Base-by-base conservation (phyloP, 768 basidiomycete genomes). In the Panaeolus cyanescens region DNA sequence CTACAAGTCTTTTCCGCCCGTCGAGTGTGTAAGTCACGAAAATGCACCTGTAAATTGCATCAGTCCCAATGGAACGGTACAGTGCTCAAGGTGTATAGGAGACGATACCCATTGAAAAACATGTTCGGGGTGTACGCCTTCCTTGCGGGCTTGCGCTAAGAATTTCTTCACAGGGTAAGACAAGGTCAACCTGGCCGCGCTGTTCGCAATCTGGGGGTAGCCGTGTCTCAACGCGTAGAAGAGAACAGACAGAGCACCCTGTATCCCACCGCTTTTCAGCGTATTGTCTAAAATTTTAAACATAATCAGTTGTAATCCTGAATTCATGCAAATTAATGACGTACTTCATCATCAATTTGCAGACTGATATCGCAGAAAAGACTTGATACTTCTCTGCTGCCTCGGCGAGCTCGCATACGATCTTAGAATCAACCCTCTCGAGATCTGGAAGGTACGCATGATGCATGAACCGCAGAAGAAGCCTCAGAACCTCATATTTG, bases 341-440 rank as follows among this genome's bases (percentile, higher is more conserved):
- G 22, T 5, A 64, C 63, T 59, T 31, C 64, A 67, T 67, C 45
- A 22, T 31, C 2, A 59, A 33, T 32, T 50, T 64, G 36, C 66
- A 67, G 5, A 67, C 17, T 17, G 58, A 59, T 54, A 67, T 62
- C 5, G 64, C 61, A 13, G 61, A 58, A 45, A 32, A 67, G 12
- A 67, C 45, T 33, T 56, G 45, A 57, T 67, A 67, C 54, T 67
- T 67, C 58, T 64, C 66, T 7, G 53, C 63, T 5, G 63, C 66
- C 30, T 67, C 66, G 5, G 66, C 64, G 4, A 67, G 54, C 3
- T 53, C 19, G 13, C 17, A 36, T 17, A 65, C 31, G 2, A 56
- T 19, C 3, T 20, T 10, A 17, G 57, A 58, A 0, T 13, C 1
- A 1, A 64, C 10, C 0, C 32, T 37, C 2, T 34, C 33, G 6